Percentiles rank a stretch among this genome's conserved stretches.
phyloP scores from a whole-genome alignment of 1,284 basidiomycete species.

The Naganishia liquefaciens region DNA sequence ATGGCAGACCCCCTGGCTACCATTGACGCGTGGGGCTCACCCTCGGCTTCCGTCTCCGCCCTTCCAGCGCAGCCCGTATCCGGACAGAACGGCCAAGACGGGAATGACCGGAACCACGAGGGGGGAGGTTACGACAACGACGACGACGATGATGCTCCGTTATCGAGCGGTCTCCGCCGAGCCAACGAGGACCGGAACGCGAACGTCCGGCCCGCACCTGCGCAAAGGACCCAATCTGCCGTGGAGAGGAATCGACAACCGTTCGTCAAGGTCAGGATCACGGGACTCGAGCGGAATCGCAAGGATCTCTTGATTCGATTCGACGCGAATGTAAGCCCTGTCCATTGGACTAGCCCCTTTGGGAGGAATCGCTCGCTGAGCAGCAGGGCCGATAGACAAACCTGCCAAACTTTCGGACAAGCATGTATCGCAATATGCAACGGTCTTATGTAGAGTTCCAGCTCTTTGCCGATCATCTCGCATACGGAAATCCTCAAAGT shows the following conservation, averaged over 20 bases:
- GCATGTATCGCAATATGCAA: conserved; percentile 84
- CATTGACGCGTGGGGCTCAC: conserved; percentile 27
- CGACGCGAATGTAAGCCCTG: conserved; percentile 76
- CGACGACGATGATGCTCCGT: conserved; percentile 21
- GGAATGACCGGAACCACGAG: background rate
- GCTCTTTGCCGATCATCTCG: conserved; percentile 81
- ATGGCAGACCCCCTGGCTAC: conserved; percentile 29
- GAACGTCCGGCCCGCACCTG: background rate
- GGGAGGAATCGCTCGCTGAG: background rate
- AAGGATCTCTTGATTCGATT: conserved; percentile 87
- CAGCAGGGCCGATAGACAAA: conserved; percentile 69
- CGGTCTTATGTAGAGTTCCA: conserved; percentile 89
- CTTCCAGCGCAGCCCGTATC: conserved; percentile 5
- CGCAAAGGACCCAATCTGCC: background rate
- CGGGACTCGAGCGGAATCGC: conserved; percentile 85
- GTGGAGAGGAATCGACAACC: conserved; percentile 49
- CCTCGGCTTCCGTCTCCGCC: conserved; percentile 17
- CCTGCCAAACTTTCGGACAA: conserved; percentile 82
- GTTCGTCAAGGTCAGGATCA: conserved; percentile 81
- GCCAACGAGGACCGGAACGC: background rate
- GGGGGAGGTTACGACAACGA: conserved; percentile 4
- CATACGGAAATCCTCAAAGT: conserved; percentile 79
- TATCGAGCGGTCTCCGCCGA: conserved; percentile 6
- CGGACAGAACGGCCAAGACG: background rate
- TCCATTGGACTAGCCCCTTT: background rate